Conservation (phyloP, 345 rosid genomes). For the Arabidopsis thaliana region TAIR10.1 NC_003070.9:3533501-3534000, state of each 20-base stretch:
- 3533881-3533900: conserved; percentile 81
- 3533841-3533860: conserved; percentile 73
- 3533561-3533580: conserved; percentile 40
- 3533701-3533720: conserved; percentile 57
- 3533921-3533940: conserved; percentile 74
- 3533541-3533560: conserved; percentile 62
- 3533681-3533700: conserved; percentile 41
- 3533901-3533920: conserved; percentile 68
- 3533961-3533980: neutral
- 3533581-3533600: conserved; percentile 38
- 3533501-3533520: conserved; percentile 1
- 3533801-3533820: conserved; percentile 16
- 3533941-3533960: conserved; percentile 3
- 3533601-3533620: conserved; percentile 53
- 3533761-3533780: neutral
- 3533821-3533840: conserved; percentile 12
- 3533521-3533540: conserved; percentile 80
- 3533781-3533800: conserved; percentile 25
- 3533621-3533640: conserved; percentile 59
- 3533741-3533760: conserved; percentile 61
- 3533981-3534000: conserved; percentile 4
- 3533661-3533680: conserved; percentile 45
- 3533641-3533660: conserved; percentile 38
- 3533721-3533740: conserved; percentile 67
- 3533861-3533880: conserved; percentile 84